Conservation (phyloP, 352 stramenopile genomes). For the Phytophthora sansomeana region DNA sequence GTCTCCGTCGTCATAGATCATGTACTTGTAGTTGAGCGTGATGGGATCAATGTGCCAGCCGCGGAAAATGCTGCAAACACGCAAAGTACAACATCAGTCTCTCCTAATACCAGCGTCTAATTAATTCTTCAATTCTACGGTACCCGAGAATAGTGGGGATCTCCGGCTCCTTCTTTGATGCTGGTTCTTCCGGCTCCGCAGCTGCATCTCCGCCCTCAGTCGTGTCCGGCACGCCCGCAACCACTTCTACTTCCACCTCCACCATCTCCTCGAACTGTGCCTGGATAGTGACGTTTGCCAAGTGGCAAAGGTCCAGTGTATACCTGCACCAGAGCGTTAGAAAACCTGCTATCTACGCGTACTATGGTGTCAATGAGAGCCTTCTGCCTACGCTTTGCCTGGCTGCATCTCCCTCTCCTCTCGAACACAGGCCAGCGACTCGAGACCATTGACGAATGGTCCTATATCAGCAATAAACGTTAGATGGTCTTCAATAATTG, state of each 20-base stretch:
- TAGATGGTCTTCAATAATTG: conserved; percentile 12
- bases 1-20: conserved; percentile 82
- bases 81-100: neutral
- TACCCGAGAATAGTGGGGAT: conserved; percentile 66
- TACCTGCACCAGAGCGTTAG: conserved; percentile 43
- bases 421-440: conserved; percentile 52
- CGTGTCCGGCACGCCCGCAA: conserved; percentile 15
- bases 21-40: conserved; percentile 79
- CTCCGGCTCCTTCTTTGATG: conserved; percentile 28
- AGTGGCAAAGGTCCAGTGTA: conserved; percentile 64
- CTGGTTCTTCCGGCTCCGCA: conserved; percentile 20
- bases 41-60: conserved; percentile 86
- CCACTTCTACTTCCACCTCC: conserved; percentile 39
- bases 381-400: conserved; percentile 48
- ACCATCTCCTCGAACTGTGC: conserved; percentile 30
- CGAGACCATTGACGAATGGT: conserved; percentile 44
- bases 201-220: conserved; percentile 12
- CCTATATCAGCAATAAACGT: conserved; percentile 25
- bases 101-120: neutral
- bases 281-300: conserved; percentile 71
- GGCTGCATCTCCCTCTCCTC: conserved; percentile 51
- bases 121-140: conserved; percentile 1
- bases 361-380: conserved; percentile 1
- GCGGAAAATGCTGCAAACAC: conserved; percentile 63
- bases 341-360: neutral